Percentiles rank a stretch among this genome's conserved stretches.
Evolutionary conservation across 805 yeast genomes (phyloP).

Genomic region (Candida ipomoeae): DNA sequence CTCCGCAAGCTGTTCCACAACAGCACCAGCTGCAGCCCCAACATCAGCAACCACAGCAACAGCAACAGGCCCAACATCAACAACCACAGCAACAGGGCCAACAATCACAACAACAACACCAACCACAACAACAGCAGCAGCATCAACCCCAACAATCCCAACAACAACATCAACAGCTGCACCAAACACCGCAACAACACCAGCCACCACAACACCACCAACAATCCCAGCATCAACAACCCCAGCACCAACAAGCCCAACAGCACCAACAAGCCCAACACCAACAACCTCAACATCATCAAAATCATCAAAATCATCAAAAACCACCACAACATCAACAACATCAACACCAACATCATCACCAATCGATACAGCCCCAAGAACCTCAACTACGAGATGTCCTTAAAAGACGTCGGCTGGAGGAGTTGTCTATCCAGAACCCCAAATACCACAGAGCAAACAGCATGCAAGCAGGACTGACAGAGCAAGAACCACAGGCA

Average conservation of each 20-base stretch:
- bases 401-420: background rate
- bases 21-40: slow-evolving; percentile 3
- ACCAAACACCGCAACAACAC: slow-evolving; percentile 3
- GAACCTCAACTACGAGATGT: background rate
- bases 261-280: background rate
- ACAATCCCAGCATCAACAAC: background rate
- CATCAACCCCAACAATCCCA: background rate
- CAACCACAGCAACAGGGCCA: slow-evolving; percentile 7
- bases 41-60: background rate
- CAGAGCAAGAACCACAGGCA: background rate
- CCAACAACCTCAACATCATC: slow-evolving; percentile 7
- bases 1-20: slow-evolving; percentile 4
- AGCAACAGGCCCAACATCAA: background rate
- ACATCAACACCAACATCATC: background rate
- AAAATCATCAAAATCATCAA: slow-evolving; percentile 1
- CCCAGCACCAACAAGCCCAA: background rate
- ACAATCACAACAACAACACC: slow-evolving; percentile 3
- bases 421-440: background rate
- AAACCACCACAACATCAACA: background rate
- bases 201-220: slow-evolving; percentile 3
- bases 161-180: slow-evolving; percentile 6
- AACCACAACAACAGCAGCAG: slow-evolving; percentile 1
- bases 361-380: background rate
- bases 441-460: background rate
- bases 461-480: background rate